These are phyloP conservation scores for Microdochium nivale DNA, from an alignment of 2,329 filamentous ascomycete genomes.

Conservation along the genomic window DNA sequence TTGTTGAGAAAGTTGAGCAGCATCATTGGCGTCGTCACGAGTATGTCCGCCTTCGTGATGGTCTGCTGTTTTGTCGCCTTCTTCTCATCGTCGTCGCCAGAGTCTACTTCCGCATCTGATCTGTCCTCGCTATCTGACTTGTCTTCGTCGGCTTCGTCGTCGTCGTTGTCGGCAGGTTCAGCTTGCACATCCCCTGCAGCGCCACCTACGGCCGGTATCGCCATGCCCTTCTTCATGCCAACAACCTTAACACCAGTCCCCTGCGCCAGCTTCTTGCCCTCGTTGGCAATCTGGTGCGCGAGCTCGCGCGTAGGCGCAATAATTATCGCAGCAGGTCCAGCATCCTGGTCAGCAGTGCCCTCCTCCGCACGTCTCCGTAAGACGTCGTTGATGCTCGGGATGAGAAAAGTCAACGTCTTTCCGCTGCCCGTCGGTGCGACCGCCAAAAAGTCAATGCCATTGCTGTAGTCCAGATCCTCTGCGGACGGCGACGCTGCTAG, in stretches of 20 bases:
- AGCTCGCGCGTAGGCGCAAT: constrained; percentile 74
- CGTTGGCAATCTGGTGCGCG: constrained; percentile 71
- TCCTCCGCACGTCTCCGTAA: constrained; percentile 45
- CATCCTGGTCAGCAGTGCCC: constrained; percentile 28
- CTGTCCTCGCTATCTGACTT: constrained; percentile 27
- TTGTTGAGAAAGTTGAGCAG: constrained; percentile 64
- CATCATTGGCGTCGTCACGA: constrained; percentile 72
- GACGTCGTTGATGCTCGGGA: constrained; percentile 75
- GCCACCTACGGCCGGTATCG: constrained; percentile 41
- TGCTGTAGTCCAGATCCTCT: constrained; percentile 20
- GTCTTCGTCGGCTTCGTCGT: constrained; percentile 24
- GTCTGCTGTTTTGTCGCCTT: constrained; percentile 24
- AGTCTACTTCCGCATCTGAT: constrained; percentile 6
- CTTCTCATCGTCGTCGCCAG: constrained; percentile 15
- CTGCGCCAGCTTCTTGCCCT: constrained; percentile 71
- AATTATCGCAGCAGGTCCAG: constrained; percentile 57
- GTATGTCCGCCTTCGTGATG: constrained; percentile 64
- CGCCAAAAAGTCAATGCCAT: constrained; percentile 65
- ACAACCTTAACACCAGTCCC: constrained; percentile 74
- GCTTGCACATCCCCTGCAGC: constrained; percentile 18
- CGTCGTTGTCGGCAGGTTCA: constrained; percentile 14
- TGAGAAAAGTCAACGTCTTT: constrained; percentile 88
- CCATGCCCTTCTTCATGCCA: constrained; percentile 80
- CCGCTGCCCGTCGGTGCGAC: constrained; percentile 94
- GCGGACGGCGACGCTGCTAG: constrained; percentile 29